Evolutionary conservation across 2,329 filamentous ascomycete genomes (phyloP).

Genomic region (Trichothecium roseum): DNA sequence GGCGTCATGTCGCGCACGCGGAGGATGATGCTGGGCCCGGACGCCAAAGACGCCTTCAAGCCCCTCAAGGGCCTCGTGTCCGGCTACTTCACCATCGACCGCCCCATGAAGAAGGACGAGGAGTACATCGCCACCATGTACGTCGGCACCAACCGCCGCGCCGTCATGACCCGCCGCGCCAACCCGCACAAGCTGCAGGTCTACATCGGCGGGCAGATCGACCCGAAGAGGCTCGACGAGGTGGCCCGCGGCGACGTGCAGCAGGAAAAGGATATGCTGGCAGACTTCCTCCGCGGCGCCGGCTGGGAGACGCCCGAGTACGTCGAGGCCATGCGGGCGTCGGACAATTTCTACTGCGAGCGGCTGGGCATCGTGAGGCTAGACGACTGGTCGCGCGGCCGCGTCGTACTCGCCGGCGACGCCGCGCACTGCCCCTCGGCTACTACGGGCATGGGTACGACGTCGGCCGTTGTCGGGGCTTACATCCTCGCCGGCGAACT

Average conservation of each 20-base stretch:
- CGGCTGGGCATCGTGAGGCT: conserved; percentile 29
- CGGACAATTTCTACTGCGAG: conserved; percentile 32
- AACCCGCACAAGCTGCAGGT: conserved; percentile 23
- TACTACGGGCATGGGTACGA: conserved; percentile 34
- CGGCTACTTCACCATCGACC: conserved; percentile 22
- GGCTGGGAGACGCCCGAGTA: conserved; percentile 28
- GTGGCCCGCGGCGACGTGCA: conserved; percentile 18
- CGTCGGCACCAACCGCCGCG: conserved; percentile 20
- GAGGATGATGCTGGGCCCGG: conserved; percentile 23
- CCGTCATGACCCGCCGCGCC: conserved; percentile 29
- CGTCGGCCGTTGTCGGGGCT: conserved; percentile 30
- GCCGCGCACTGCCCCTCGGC: conserved; percentile 34
- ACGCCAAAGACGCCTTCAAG: conserved; percentile 12
- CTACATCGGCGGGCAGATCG: conserved; percentile 21
- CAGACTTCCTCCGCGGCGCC: conserved; percentile 20
- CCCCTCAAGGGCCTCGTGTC: conserved; percentile 13
- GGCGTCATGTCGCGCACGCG: conserved; percentile 40
- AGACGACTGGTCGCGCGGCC: conserved; percentile 19
- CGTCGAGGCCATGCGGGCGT: conserved; percentile 15
- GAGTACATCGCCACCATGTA: conserved; percentile 26
- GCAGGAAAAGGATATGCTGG: conserved; percentile 23
- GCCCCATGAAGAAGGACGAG: conserved; percentile 17
- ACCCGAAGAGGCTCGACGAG: conserved; percentile 15
- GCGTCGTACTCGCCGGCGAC: conserved; percentile 36
- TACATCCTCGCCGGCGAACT: conserved; percentile 40